Evolutionary conservation across 2,329 filamentous ascomycete species (phyloP), one percentile per base, ranked within the genome.

Genomic region (Xylaria arbuscula): DNA sequence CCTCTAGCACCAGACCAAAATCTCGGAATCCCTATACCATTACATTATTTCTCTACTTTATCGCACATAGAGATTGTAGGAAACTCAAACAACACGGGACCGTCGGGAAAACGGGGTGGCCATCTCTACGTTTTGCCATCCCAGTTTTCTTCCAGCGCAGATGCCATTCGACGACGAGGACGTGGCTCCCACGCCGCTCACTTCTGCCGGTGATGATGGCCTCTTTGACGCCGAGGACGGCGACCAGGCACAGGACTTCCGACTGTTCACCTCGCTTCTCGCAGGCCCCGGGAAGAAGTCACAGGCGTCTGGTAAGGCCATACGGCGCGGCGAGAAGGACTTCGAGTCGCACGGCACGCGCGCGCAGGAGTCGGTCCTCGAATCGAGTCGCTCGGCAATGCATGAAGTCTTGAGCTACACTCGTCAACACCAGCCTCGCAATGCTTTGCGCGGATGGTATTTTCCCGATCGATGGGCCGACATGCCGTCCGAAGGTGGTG

Each of bases 241-340:
- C 51, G 69, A 73, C n/a, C 42, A 68, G 74, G 80, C 81, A 48
- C 93, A 94, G 76, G 95, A 98, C 81, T 98, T 95, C 80, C 90
- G 92, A 72, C 90, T 94, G 70, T 90, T 90, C 70, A 82, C 83
- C 3, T 82, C 85, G 36, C 80, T 87, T 70, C 84, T 86, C 70
- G 78, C 82, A 69, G 87, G 54, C 24, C 38, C 51, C 28, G 48
- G 57, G 13, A 74, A 65, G 70, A 70, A 71, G 48, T 60, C 56
- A 1, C 67, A 72, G 47, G 74, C 74, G 51, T 86, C 85, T 9
- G 80, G 84, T 59, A 88, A 89, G 74, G 87, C 94, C 11, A 93
- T 97, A 42, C 94, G 95, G 72, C 93, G 94, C 71, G 96, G 96
- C 69, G 94, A 97, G 79, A 99, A 99, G 80, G 96, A 99, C 82